Evolutionary conservation across 1,284 basidiomycete genomes (phyloP).

Genomic region (Moesziomyces parantarcticus): DNA sequence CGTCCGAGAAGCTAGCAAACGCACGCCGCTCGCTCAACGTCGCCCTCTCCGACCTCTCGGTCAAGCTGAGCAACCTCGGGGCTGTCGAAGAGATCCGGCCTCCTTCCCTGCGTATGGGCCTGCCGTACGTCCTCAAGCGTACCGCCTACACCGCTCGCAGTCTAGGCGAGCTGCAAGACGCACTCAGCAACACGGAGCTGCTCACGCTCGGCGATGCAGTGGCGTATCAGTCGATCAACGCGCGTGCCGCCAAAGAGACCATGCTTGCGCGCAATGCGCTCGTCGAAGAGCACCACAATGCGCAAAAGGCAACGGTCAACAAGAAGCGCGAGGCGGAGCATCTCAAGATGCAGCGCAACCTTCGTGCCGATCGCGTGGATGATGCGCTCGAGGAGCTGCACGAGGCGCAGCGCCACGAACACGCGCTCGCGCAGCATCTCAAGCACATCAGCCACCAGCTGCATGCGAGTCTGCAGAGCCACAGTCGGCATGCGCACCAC

Average conservation of each 20-base stretch:
- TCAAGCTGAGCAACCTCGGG: slow-evolving; percentile 46
- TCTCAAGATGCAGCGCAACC: slow-evolving; percentile 43
- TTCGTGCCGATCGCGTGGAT: slow-evolving; percentile 54
- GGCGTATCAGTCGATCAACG: slow-evolving; percentile 60
- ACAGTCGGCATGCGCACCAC: slow-evolving; percentile 57
- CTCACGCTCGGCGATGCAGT: slow-evolving; percentile 54
- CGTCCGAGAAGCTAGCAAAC: slow-evolving; percentile 46
- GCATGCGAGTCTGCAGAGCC: slow-evolving; percentile 52
- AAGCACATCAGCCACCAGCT: slow-evolving; percentile 44
- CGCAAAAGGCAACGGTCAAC: slow-evolving; percentile 47
- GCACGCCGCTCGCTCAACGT: slow-evolving; percentile 32
- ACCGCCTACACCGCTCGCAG: slow-evolving; percentile 35
- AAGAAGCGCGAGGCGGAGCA: slow-evolving; percentile 58
- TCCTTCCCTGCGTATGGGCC: slow-evolving; percentile 32
- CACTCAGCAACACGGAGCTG: slow-evolving; percentile 44
- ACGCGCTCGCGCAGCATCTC: slow-evolving; percentile 48
- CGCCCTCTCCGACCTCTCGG: slow-evolving; percentile 28
- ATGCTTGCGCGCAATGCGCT: slow-evolving; percentile 61
- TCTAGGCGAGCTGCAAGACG: slow-evolving; percentile 42
- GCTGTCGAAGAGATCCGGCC: slow-evolving; percentile 48
- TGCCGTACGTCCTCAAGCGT: slow-evolving; percentile 42
- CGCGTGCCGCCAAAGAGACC: slow-evolving; percentile 57
- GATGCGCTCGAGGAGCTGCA: slow-evolving; percentile 55
- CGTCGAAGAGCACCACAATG: slow-evolving; percentile 61
- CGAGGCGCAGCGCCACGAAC: slow-evolving; percentile 56